Evolutionary conservation across 2,329 filamentous ascomycete species (phyloP), one percentile per base, ranked within the genome.

Genomic region (Aspergillus uvarum): DNA sequence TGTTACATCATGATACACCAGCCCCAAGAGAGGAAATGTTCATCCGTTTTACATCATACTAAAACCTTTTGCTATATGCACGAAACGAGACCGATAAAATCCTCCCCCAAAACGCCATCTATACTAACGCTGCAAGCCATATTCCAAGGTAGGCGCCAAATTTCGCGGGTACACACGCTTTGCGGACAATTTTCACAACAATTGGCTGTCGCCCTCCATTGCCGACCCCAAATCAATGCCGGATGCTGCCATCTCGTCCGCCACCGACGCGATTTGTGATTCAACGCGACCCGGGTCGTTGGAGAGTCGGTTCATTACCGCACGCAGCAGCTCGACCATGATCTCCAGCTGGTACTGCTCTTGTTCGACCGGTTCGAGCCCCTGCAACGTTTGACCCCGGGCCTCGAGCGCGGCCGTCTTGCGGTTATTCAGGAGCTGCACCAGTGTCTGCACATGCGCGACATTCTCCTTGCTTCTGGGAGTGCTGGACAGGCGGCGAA

Each of bases 391-490:
- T 21, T 74, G 58, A 1, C 74, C 76, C 21, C 75, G 72, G 3
- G 67, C 66, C 35, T 70, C 65, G 21, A 76, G 67, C 21, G 67
- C 63, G 24, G 72, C 64, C 19, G 69, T 66, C 60, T 77, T 77
- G 54, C 71, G 72, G 8, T 77, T 70, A 32, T 74, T 76, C n/a
- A 83, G 70, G 47, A 76, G 65, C 26, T 76, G 70, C 4, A 83
- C 69, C n/a, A 82, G 72, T 14, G 73, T 73, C n/a, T 74, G 73
- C 10, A 83, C 77, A 49, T 77, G 72, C 3, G 68, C 67, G 35
- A 82, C 76, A 53, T 80, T 79, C 51, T 77, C 76, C 64, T 79
- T 79, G 26, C 74, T 79, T 24, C 74, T 74, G 0, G 79, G 76
- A 0, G 74, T 75, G 11, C 69, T 70, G 31, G 76, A 74, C 22